phyloP scores from a whole-genome alignment of 2,329 filamentous ascomycete species.

The Cladosporium austrohemisphaericum region DNA sequence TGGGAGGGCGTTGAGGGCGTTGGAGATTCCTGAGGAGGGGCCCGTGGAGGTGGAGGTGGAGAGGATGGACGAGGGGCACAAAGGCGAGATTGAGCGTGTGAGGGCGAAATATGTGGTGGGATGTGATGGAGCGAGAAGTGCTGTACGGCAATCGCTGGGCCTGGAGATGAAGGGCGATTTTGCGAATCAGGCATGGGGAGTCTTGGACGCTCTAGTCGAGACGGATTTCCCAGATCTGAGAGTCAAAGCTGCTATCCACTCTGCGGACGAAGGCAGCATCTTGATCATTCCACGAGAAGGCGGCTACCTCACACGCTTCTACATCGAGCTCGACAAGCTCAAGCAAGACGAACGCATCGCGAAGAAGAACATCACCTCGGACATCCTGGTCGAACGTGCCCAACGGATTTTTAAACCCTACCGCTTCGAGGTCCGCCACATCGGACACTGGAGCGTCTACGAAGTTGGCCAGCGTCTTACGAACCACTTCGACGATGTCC shows the following conservation, averaged over 20 bases:
- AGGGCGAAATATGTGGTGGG: slow-evolving; percentile 35
- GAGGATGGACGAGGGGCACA: slow-evolving; percentile 33
- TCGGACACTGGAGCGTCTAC: slow-evolving; percentile 66
- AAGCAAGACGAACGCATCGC: slow-evolving; percentile 50
- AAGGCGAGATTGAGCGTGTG: slow-evolving; percentile 29
- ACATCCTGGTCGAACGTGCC: slow-evolving; percentile 60
- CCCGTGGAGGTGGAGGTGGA: slow-evolving; percentile 50
- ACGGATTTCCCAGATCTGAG: slow-evolving; percentile 52
- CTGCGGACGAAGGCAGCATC: slow-evolving; percentile 64
- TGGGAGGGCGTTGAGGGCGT: slow-evolving; percentile 22
- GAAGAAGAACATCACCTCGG: slow-evolving; percentile 59
- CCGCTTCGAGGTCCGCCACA: slow-evolving; percentile 59
- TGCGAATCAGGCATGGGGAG: slow-evolving; percentile 36
- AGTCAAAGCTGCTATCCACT: slow-evolving; percentile 50
- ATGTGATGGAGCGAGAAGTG: slow-evolving; percentile 34
- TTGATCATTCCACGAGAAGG: slow-evolving; percentile 65
- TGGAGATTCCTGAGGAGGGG: slow-evolving; percentile 37
- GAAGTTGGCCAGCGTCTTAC: slow-evolving; percentile 55
- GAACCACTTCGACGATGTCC: slow-evolving; percentile 62
- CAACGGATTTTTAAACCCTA: slow-evolving; percentile 65
- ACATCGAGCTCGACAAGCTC: slow-evolving; percentile 36
- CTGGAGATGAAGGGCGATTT: slow-evolving; percentile 35
- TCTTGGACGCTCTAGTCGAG: slow-evolving; percentile 33
- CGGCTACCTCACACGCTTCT: slow-evolving; percentile 33
- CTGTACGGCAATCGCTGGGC: slow-evolving; percentile 29